These are phyloP conservation scores for Diatrype stigma DNA, from an alignment of 2,329 filamentous ascomycete genomes.

Conservation along the genomic window DNA sequence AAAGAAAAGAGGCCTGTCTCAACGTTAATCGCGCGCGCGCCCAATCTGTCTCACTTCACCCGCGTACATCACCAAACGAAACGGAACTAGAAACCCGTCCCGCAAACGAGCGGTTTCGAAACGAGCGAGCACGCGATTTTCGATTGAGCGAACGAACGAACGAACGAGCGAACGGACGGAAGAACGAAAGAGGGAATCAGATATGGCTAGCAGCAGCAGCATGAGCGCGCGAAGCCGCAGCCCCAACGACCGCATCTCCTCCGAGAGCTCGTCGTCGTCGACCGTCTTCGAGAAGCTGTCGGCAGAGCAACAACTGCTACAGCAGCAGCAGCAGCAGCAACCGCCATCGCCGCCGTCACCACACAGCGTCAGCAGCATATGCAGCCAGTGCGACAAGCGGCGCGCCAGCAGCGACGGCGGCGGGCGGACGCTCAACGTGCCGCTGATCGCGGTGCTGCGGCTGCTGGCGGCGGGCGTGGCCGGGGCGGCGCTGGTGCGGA, in stretches of 20 bases:
- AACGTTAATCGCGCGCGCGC: too few species aligned
- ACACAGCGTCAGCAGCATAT: neutral
- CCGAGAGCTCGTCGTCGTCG: conserved; percentile 6
- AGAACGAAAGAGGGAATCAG: neutral
- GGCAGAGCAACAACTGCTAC: neutral
- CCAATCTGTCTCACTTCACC: too few species aligned
- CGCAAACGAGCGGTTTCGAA: too few species aligned
- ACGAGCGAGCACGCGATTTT: too few species aligned
- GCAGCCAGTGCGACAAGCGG: conserved; percentile 6
- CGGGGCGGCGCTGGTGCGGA: conserved; percentile 19
- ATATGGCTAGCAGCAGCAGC: neutral
- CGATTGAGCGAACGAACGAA: too few species aligned
- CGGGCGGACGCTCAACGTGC: conserved; percentile 17
- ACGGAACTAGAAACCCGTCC: too few species aligned
- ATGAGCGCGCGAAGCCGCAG: conserved; percentile 1
- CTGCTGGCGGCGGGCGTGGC: conserved; percentile 18
- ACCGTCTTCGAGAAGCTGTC: conserved; percentile 10
- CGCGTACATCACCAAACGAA: too few species aligned
- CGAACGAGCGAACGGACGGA: neutral
- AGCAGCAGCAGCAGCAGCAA: neutral
- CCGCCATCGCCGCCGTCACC: neutral
- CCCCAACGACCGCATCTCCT: conserved; percentile 12
- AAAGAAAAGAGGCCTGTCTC: too few species aligned
- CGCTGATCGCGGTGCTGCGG: conserved; percentile 21
- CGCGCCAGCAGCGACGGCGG: conserved; percentile 3